Percentiles rank a stretch among this genome's conserved stretches.
phyloP scores from a whole-genome alignment of 306 rosid species.

The Boehmeria nivea region DNA sequence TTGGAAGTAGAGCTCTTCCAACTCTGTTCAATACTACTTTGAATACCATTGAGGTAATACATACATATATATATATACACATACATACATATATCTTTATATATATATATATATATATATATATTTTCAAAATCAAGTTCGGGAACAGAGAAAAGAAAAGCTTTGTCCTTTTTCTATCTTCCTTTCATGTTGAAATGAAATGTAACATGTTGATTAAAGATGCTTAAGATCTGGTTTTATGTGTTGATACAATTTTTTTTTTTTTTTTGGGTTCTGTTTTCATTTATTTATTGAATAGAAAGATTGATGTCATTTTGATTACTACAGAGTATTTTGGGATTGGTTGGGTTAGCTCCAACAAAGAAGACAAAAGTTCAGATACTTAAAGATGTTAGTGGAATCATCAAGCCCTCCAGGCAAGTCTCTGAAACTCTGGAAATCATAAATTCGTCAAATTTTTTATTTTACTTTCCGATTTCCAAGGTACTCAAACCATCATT shows the following conservation, averaged over 20 bases:
- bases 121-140: too few species aligned
- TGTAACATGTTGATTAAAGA: too few species aligned
- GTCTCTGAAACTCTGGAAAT: not conserved
- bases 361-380: constrained; percentile 59
- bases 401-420: constrained; percentile 64
- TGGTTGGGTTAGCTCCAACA: constrained; percentile 45
- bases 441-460: not conserved
- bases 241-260: too few species aligned
- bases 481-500: not conserved
- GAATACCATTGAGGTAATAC: constrained; percentile 53
- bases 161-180: not conserved
- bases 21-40: constrained; percentile 54
- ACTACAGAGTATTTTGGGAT: constrained; percentile 44
- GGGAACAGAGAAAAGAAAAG: too few species aligned
- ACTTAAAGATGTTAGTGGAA: constrained; percentile 60
- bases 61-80: not conserved
- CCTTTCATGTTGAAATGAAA: not conserved
- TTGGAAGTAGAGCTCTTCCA: constrained; percentile 77
- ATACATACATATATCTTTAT: too few species aligned
- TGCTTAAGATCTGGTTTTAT: too few species aligned
- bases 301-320: too few species aligned
- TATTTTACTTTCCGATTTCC: not conserved
- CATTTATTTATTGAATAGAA: too few species aligned
- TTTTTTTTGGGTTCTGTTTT: too few species aligned
- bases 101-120: too few species aligned